Conservation (phyloP, 2,329 filamentous ascomycete species). For the Venturia oleaginea region DNA sequence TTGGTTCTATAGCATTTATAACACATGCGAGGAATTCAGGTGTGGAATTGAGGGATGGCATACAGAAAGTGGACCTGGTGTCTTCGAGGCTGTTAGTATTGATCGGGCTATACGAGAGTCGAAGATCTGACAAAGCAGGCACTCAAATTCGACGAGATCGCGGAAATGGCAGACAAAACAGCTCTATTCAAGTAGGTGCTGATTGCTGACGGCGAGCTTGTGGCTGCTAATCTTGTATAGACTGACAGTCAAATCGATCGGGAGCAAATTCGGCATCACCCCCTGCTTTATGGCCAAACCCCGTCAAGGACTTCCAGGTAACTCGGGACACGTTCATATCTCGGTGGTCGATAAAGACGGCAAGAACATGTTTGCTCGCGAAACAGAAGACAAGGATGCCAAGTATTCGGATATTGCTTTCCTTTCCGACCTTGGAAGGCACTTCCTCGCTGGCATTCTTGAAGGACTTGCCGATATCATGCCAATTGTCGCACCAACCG, state of each 20-base stretch:
- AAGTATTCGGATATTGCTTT: constrained; percentile 66
- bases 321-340: constrained; percentile 92
- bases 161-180: constrained; percentile 83
- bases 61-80: constrained; percentile 85
- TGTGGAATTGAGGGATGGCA: constrained; percentile 92
- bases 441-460: constrained; percentile 87
- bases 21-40: constrained; percentile 66
- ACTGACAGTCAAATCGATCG: constrained; percentile 82
- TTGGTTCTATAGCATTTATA: constrained; percentile 82
- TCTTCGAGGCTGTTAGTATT: constrained; percentile 71
- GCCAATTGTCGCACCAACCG: constrained; percentile 85
- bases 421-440: constrained; percentile 78
- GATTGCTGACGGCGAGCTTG: not conserved
- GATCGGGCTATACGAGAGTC: not conserved
- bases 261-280: constrained; percentile 79
- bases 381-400: constrained; percentile 60
- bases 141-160: constrained; percentile 80
- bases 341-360: constrained; percentile 74
- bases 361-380: constrained; percentile 71
- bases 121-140: constrained; percentile 35
- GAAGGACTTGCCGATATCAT: constrained; percentile 89
- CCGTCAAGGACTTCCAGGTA: constrained; percentile 79
- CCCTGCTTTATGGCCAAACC: constrained; percentile 99
- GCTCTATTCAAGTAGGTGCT: constrained; percentile 71
- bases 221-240: constrained; percentile 25